phyloP scores from a whole-genome alignment of 2,329 filamentous ascomycete species.

The Arthrobotrys musiformis region DNA sequence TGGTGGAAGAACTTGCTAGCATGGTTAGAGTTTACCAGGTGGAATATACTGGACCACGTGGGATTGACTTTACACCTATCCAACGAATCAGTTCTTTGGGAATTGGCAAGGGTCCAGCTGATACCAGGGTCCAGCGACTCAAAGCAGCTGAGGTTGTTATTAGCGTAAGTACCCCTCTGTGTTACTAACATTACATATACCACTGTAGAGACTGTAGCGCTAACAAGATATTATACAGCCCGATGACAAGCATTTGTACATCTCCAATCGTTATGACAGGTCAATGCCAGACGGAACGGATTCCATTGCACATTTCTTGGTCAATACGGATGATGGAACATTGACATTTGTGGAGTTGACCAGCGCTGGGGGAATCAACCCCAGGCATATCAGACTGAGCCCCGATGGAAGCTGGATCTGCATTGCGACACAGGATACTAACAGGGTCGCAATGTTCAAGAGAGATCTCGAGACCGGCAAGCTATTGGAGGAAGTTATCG shows the following conservation, averaged over 20 bases:
- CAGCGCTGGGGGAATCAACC: slow-evolving; percentile 73
- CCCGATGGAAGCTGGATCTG: slow-evolving; percentile 73
- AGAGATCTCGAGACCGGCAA: slow-evolving; percentile 71
- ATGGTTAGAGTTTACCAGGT: slow-evolving; percentile 70
- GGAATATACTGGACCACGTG: slow-evolving; percentile 64
- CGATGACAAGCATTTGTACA: slow-evolving; percentile 72
- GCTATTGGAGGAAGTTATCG: slow-evolving; percentile 45
- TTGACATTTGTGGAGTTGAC: slow-evolving; percentile 70
- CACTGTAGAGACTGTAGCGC: neutral
- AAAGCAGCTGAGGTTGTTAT: slow-evolving; percentile 70
- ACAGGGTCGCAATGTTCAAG: slow-evolving; percentile 71
- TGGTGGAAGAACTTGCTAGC: slow-evolving; percentile 72
- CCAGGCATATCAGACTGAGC: slow-evolving; percentile 69
- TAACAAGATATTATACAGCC: slow-evolving; percentile 63
- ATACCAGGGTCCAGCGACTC: slow-evolving; percentile 59
- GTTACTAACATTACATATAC: neutral
- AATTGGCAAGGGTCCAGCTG: slow-evolving; percentile 57
- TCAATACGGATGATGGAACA: slow-evolving; percentile 68
- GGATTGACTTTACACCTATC: slow-evolving; percentile 61
- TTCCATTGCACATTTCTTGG: slow-evolving; percentile 72
- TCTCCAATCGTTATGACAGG: slow-evolving; percentile 75
- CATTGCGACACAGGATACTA: slow-evolving; percentile 73
- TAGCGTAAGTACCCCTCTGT: slow-evolving; percentile 67
- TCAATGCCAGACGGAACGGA: slow-evolving; percentile 67
- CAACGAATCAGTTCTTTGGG: slow-evolving; percentile 67